Evolutionary conservation across 2,329 filamentous ascomycete species (phyloP), one percentile per base, ranked within the genome.

Genomic region (Fusarium nelsonii): DNA sequence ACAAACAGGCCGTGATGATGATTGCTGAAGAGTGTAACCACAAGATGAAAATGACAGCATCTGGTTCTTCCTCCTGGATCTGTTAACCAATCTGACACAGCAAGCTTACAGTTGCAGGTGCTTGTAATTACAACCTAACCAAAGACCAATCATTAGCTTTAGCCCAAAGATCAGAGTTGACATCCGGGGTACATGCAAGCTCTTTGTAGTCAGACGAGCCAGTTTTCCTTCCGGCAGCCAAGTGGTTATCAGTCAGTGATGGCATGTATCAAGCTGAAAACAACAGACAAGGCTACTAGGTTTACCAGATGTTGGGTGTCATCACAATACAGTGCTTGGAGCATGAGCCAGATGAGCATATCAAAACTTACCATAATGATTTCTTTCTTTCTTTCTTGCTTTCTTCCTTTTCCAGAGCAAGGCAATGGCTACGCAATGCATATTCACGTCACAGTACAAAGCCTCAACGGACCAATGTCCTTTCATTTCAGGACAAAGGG

Each of bases 281-380:
- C 76, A 56, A 68, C 78, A 65, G 63, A 57, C 73, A 71, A 70
- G 73, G 73, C 70, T 65, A 64, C 63, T 81, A 79, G 78, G 80
- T 77, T 81, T 81, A 81, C 80, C 80, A 81, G 80, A 81, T 81
- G 80, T 72, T 65, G 64, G 68, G 69, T 75, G 70, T 81, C 80
- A 80, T 81, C 79, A 68, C 55, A 36, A 32, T 44, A 33, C 37
- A 16, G n/a, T 51, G 34, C 23, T 14, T 34, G 50, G 34, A 57
- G 37, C 36, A 52, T 55, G 26, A 40, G 41, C n/a, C 57, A 43
- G 41, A 58, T 18, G 16, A 44, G 45, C 28, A 26, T 43, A 30
- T 11, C 28, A 28, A 40, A 26, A 74, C 72, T 74, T 73, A 74
- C 71, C 44, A 40, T 39, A 26, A 14, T 3, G 43, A 8, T 33